Conservation (phyloP, 2,329 filamentous ascomycete genomes). For the Cladosporium austrohemisphaericum region DNA sequence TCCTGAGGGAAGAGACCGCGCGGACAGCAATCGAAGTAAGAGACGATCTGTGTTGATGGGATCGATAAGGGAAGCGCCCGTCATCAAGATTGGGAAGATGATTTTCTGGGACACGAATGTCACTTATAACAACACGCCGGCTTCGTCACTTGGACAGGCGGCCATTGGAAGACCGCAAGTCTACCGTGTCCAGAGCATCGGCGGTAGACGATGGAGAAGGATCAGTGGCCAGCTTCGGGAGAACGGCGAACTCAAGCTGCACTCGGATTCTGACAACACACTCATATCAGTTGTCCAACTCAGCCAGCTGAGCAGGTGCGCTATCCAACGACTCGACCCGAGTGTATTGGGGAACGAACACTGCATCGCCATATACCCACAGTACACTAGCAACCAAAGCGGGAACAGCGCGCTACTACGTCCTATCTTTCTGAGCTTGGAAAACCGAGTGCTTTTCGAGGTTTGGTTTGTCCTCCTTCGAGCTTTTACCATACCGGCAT, state of each 20-base stretch:
- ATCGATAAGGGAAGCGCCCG: conserved; percentile 65
- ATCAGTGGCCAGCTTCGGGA: conserved; percentile 93
- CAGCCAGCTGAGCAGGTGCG: conserved; percentile 81
- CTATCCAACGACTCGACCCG: conserved; percentile 83
- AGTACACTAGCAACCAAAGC: conserved; percentile 73
- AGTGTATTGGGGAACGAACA: conserved; percentile 91
- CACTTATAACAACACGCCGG: conserved; percentile 45
- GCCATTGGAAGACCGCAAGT: conserved; percentile 43
- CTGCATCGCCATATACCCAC: conserved; percentile 92
- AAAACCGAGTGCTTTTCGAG: conserved; percentile 86
- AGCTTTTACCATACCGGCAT: conserved; percentile 85
- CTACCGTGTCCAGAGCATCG: conserved; percentile 54
- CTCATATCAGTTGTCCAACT: conserved; percentile 81
- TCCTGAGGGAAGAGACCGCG: conserved; percentile 22
- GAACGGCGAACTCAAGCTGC: conserved; percentile 88
- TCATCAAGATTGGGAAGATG: conserved; percentile 79
- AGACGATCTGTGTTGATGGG: conserved; percentile 47
- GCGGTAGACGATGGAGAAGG: conserved; percentile 70
- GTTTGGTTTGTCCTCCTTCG: conserved; percentile 93
- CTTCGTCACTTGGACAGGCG: conserved; percentile 18
- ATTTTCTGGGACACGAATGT: conserved; percentile 73
- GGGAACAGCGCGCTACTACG: conserved; percentile 67
- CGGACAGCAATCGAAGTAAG: conserved; percentile 25
- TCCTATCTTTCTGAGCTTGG: conserved; percentile 85
- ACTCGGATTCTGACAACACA: conserved; percentile 78